These are phyloP conservation scores for Aspergillus cejpii DNA, from an alignment of 2,329 filamentous ascomycete species.

Conservation along the genomic window DNA sequence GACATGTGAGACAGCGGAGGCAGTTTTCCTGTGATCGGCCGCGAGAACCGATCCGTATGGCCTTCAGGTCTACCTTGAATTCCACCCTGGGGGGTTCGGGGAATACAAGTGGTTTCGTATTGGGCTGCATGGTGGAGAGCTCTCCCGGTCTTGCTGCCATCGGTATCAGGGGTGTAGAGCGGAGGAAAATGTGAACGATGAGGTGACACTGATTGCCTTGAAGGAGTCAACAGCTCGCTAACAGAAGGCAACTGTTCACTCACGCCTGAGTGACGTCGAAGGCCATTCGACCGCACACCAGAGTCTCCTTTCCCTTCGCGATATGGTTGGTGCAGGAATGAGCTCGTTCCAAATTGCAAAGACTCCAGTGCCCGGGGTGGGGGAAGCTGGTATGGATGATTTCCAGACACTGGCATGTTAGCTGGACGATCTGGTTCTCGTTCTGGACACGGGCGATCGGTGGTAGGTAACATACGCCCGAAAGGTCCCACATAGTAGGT, in stretches of 20 bases:
- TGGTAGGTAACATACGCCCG: slow-evolving; percentile 35
- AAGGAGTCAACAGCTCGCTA: slow-evolving; percentile 36
- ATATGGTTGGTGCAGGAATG: slow-evolving; percentile 24
- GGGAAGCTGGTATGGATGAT: slow-evolving; percentile 37
- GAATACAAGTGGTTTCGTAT: slow-evolving; percentile 15
- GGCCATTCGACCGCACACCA: slow-evolving; percentile 13
- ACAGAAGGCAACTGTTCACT: slow-evolving; percentile 37
- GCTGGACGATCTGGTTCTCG: slow-evolving; percentile 24
- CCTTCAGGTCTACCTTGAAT: slow-evolving; percentile 15
- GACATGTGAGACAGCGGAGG: slow-evolving; percentile 30
- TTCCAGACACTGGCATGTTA: slow-evolving; percentile 29
- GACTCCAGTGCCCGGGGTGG: slow-evolving; percentile 31
- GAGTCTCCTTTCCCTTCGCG: slow-evolving; percentile 21
- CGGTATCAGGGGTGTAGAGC: slow-evolving; percentile 11
- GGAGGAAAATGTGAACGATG: slow-evolving; percentile 22
- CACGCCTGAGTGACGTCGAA: slow-evolving; percentile 10
- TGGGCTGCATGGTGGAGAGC: slow-evolving; percentile 13
- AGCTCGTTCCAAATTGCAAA: slow-evolving; percentile 33
- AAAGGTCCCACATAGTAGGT: slow-evolving; percentile 36
- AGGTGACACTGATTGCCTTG: slow-evolving; percentile 25
- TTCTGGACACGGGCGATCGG: slow-evolving; percentile 22
- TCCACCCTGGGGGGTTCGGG: slow-evolving; percentile 10
- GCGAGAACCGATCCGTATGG: slow-evolving; percentile 17
- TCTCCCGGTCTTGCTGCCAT: slow-evolving; percentile 12
- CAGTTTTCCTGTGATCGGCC: slow-evolving; percentile 18